Conservation (phyloP, 495 filamentous ascomycete genomes). For the Lentithecium fluviatile region DNA sequence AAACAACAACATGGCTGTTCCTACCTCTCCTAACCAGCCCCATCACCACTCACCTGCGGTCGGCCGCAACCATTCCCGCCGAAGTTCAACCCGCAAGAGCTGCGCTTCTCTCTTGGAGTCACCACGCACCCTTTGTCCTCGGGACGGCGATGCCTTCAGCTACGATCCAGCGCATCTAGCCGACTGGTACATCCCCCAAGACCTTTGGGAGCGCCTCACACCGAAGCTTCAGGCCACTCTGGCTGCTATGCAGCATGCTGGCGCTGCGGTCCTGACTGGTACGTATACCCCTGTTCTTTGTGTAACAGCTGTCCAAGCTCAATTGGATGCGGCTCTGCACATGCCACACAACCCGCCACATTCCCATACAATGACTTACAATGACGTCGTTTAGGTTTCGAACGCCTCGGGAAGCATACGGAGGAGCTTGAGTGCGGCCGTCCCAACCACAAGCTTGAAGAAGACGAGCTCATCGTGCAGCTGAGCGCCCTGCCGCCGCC, state of each 20-base stretch:
- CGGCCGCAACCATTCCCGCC: background rate
- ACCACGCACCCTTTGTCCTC: constrained; percentile 30
- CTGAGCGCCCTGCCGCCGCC: constrained; percentile 5
- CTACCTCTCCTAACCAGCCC: constrained; percentile 1
- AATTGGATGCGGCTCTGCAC: no score
- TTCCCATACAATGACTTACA: background rate
- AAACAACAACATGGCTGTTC: constrained; percentile 10
- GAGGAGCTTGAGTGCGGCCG: background rate
- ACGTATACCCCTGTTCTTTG: background rate
- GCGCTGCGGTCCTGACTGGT: constrained; percentile 38
- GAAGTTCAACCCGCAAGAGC: constrained; percentile 9
- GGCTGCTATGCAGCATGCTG: constrained; percentile 34
- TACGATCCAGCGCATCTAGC: constrained; percentile 37
- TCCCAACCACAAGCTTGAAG: background rate
- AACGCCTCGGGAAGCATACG: constrained; percentile 32
- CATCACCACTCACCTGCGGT: constrained; percentile 3
- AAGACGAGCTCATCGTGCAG: constrained; percentile 5
- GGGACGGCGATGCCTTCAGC: constrained; percentile 39
- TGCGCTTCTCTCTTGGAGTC: constrained; percentile 10
- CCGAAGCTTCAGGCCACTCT: constrained; percentile 15
- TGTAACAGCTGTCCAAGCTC: background rate
- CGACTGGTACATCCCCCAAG: constrained; percentile 29
- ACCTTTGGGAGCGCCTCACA: constrained; percentile 33
- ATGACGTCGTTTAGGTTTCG: constrained; percentile 15
- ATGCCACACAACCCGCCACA: background rate